Base-by-base conservation (phyloP, 257 asterid species). In the Scutellaria galericulata region DNA sequence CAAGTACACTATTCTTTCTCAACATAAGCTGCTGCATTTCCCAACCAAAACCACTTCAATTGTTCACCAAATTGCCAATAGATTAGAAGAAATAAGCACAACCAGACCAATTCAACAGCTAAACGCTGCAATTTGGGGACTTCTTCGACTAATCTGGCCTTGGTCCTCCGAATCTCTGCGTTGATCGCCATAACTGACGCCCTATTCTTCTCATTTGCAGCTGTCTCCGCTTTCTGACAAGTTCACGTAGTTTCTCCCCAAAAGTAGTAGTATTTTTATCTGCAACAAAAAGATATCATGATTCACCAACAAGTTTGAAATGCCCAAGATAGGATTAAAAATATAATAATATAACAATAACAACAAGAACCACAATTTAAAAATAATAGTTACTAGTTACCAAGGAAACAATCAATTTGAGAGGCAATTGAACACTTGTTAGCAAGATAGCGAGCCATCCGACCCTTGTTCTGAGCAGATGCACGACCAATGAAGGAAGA, bases 401-500 rank as follows among this genome's bases (percentile, higher is more conserved):
- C 99, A 66, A 89, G 63, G 89, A 89, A 94, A 78, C 99, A 94
- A 78, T 94, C 99, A 1, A 94, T 77, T 37, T 97, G 96, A 72
- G 97, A 88, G 77, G 99, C 99, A 82, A 94, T 94, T n/a, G 99
- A 94, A 77, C 99, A 94, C 84, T 94, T 94, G 82, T 94, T 91
- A 24, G 99, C 97, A 64, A 94, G 97, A 87, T 84, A 94, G 9
- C 97, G 99, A 79, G n/a, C 99, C 93, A 94, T 94, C 53, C 99
- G 90, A 39, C 97, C 99, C 80, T 94, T 94, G 63, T 94, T 94
- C 22, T 74, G 75, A 64, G 97, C 91, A 82, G 97, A 89, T 31
- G 99, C 99, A 70, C 97, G 97, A 5, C 99, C 99, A 74, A 94
- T 94, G 88, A 91, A 94, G 66, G 99, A 91, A 52, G 99, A 94